Percentiles rank a stretch among this genome's conserved stretches.
Evolutionary conservation across 1,284 basidiomycete species (phyloP).

Genomic region (Somion occarium): DNA sequence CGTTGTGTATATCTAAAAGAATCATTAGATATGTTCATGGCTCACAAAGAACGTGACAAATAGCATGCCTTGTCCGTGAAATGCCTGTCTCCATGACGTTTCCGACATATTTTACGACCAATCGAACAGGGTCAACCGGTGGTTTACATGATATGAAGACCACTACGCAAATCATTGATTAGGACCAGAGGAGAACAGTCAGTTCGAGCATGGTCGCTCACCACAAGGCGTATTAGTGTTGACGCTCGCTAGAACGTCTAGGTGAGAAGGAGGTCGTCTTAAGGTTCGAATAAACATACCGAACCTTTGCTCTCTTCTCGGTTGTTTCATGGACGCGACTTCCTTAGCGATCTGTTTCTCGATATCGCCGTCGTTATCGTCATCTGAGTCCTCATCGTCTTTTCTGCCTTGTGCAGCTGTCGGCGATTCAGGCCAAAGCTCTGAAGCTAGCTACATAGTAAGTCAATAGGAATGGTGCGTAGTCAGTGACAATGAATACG

Average conservation of each 20-base stretch:
- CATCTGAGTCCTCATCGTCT: slow-evolving; percentile 26
- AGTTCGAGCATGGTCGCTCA: slow-evolving; percentile 28
- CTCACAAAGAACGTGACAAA: neutral
- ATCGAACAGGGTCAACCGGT: slow-evolving; percentile 71
- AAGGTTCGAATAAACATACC: slow-evolving; percentile 38
- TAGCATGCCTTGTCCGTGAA: slow-evolving; percentile 50
- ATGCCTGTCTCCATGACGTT: slow-evolving; percentile 59
- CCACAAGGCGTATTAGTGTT: slow-evolving; percentile 75
- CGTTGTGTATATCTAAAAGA: slow-evolving; percentile 57
- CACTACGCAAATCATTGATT: slow-evolving; percentile 36
- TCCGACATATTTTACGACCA: slow-evolving; percentile 61
- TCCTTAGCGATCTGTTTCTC: slow-evolving; percentile 71
- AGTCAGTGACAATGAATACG: slow-evolving; percentile 20
- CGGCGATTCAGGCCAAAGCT: slow-evolving; percentile 55
- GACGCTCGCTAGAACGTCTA: slow-evolving; percentile 50
- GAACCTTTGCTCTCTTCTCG: slow-evolving; percentile 58
- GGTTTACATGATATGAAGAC: slow-evolving; percentile 74
- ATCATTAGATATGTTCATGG: slow-evolving; percentile 1
- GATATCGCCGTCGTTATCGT: slow-evolving; percentile 41
- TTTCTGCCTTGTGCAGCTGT: slow-evolving; percentile 10
- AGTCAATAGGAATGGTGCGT: neutral
- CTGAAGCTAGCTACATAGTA: slow-evolving; percentile 51
- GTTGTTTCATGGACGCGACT: slow-evolving; percentile 62
- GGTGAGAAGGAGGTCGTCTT: slow-evolving; percentile 3
- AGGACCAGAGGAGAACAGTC: neutral